Evolutionary conservation across 352 stramenopile species (phyloP), one percentile per base, ranked within the genome.

Genomic region (Globisporangium orthogonon): DNA sequence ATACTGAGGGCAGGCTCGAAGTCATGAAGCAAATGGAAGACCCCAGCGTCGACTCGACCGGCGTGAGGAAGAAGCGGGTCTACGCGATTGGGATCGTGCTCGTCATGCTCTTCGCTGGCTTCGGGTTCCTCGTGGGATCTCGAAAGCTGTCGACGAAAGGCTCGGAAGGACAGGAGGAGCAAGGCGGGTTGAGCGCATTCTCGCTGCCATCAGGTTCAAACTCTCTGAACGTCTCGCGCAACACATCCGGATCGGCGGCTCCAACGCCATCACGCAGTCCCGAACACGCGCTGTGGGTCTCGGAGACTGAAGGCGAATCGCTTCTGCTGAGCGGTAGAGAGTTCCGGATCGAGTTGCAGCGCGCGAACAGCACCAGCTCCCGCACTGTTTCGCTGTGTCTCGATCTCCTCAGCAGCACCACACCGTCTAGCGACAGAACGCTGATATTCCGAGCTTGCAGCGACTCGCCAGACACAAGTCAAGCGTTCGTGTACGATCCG

Each of bases 401-500:
- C 6, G 57, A 52, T 11, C 3, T 35, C 7, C 14, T 47, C 15
- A 2, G 1, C 23, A 28, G 23, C 31, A 11, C 31, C 18, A 2
- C n/a, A n/a, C n/a, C n/a, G n/a, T 29, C 17, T 28, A 43, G 4
- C 30, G 3, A 17, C 9, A 56, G 10, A 37, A 37, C 48, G 11
- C 31, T 60, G n/a, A 29, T 4, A 11, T 52, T 60, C 35, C 45
- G 41, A 7, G 37, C 33, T 15, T 62, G 50, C 44, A 31, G 7
- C 31, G 35, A 53, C 14, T 11, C 40, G 0, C 30, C 30, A 29
- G n/a, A 45, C 7, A 11, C 31, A 31, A 58, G 15, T 28, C 57
- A 56, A 7, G 43, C 41, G 43, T 62, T 62, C 39, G 57, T 52
- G 7, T 62, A 58, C 23, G 57, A 62, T 3, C 57, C 57, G 23